Conservation (phyloP, 139 green algal genomes). For the Pleodorina starrii region DNA sequence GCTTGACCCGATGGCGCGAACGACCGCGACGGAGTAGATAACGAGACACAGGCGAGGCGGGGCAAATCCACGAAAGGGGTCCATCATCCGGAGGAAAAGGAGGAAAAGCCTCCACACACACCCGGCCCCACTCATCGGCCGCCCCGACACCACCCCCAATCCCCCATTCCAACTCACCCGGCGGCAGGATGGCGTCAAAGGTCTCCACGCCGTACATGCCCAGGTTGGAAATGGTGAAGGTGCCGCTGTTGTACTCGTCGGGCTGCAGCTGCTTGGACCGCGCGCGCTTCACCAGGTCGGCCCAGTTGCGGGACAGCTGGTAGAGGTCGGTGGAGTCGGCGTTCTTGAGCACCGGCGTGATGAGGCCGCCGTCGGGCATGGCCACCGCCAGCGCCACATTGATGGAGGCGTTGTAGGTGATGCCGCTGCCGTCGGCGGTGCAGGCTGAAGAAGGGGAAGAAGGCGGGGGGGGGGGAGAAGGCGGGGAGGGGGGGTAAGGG, state of each 20-base stretch:
- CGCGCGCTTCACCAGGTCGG: slow-evolving; percentile 92
- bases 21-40: too few species aligned
- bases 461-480: background rate
- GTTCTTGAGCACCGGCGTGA: slow-evolving; percentile 97
- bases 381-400: slow-evolving; percentile 97
- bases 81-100: too few species aligned
- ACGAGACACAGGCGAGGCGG: too few species aligned
- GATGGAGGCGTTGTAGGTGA: slow-evolving; percentile 95
- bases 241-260: slow-evolving; percentile 91
- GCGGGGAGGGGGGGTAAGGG: background rate
- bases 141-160: background rate
- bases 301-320: slow-evolving; percentile 88
- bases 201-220: slow-evolving; percentile 98
- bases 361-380: slow-evolving; percentile 97
- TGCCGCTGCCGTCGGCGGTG: slow-evolving; percentile 88
- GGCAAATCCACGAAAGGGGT: too few species aligned
- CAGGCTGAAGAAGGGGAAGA: slow-evolving; percentile 64
- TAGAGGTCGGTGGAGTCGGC: slow-evolving; percentile 96
- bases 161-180: slow-evolving; percentile 66
- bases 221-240: slow-evolving; percentile 99
- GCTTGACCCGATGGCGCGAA: too few species aligned
- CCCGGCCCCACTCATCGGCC: too few species aligned
- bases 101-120: too few species aligned
- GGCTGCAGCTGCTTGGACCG: slow-evolving; percentile 92
- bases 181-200: slow-evolving; percentile 97